These are phyloP conservation scores for Tilletia horrida DNA, from an alignment of 1,284 basidiomycete genomes.

Conservation along the genomic window DNA sequence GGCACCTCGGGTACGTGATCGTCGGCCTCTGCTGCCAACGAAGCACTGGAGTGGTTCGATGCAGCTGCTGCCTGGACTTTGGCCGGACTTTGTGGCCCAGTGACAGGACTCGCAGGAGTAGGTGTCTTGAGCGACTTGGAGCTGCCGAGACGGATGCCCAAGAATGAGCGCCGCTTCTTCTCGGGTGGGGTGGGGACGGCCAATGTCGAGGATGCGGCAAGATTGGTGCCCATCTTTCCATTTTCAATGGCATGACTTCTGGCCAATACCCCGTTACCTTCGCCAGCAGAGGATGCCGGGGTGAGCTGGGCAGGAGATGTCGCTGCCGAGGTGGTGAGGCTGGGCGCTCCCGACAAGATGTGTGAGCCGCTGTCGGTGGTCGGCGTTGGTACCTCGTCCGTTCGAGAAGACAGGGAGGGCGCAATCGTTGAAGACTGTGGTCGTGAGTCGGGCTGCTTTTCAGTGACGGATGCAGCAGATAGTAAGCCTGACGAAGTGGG, in stretches of 20 bases:
- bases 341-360: neutral
- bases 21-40: too few relatives aligned
- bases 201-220: neutral
- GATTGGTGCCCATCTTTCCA: neutral
- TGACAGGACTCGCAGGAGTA: neutral
- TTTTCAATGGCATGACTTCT: neutral
- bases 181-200: neutral
- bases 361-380: neutral
- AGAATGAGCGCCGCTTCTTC: constrained; percentile 15
- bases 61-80: too few relatives aligned
- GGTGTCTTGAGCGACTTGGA: neutral
- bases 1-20: too few relatives aligned
- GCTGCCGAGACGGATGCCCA: neutral
- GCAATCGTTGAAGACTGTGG: too few relatives aligned
- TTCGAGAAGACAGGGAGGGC: neutral
- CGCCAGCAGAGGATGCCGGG: neutral
- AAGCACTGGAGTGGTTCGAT: too few relatives aligned
- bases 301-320: constrained; percentile 1
- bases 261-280: neutral
- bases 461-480: too few relatives aligned
- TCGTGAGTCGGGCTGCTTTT: too few relatives aligned
- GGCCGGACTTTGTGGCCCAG: too few relatives aligned
- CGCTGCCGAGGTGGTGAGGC: constrained; percentile 1
- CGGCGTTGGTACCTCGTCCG: neutral
- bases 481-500: too few relatives aligned